Evolutionary conservation across 352 stramenopile genomes (phyloP), one percentile per base, ranked within the genome.

Genomic region (Globisporangium mamillatum): DNA sequence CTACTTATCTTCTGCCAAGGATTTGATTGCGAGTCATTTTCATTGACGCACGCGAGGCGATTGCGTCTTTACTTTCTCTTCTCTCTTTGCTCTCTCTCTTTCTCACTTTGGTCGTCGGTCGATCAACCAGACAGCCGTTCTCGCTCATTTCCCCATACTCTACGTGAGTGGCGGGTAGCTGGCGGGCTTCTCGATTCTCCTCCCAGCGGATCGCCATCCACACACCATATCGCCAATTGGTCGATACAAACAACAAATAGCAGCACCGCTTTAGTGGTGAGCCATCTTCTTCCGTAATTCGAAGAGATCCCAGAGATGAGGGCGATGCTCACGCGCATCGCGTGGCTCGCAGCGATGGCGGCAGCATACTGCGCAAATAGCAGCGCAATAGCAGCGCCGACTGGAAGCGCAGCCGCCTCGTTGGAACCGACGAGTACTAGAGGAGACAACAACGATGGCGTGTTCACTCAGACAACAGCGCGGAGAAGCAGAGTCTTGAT

Each of bases 111-210:
- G 14, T 48, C 41, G 41, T 50, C 41, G 12, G 18, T 50, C 16
- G 16, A n/a, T 22, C 41, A n/a, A 20, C 3, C 41, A 50, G 41
- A 20, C 48, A 53, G 46, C 22, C 46, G 10, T 9, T 10, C 2
- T 36, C 32, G 32, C 48, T 25, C 46, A 55, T 55, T 55, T 55
- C 48, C 48, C n/a, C 48, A 55, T 27, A 55, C 48, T 27, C 48
- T 27, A 27, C n/a, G 48, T 6, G n/a, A 55, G 48, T 55, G 48
- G 48, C 48, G 20, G 48, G 12, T 55, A 27, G 48, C 48, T 55
- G 41, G 16, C 48, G 22, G 48, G 48, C 48, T 55, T 53, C 46
- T 53, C n/a, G 0, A 53, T 53, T 5, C 4, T 46, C 46, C 46
- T 25, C 20, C 4, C 46, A 18, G 14, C 12, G 44, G 16, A 52